A percentile compares a stretch with the other conserved stretches of the same genome.
Conservation (phyloP, 441 rosid species). For the Hura crepitans region DNA sequence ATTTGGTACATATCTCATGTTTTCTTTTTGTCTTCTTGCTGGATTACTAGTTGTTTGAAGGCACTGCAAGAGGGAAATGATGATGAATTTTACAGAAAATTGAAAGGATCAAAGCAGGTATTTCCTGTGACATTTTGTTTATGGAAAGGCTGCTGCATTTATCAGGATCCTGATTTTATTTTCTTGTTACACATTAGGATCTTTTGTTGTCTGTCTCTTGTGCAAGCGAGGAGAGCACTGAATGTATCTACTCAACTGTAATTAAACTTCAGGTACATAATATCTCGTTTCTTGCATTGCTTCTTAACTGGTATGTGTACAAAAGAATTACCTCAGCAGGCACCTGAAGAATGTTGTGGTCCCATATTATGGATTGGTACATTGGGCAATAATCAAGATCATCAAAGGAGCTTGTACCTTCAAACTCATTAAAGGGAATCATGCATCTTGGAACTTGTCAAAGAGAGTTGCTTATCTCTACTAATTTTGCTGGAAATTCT, state of each 20-base stretch:
- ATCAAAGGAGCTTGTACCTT: no score
- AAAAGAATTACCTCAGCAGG: no score
- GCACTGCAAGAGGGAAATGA: conserved; percentile 83
- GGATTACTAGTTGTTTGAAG: conserved; percentile 67
- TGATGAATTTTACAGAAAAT: conserved; percentile 57
- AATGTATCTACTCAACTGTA: conserved; percentile 70
- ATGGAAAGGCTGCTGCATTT: conserved; percentile 20
- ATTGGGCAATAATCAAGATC: no score
- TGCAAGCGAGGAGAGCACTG: conserved; percentile 93
- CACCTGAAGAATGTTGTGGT: no score
- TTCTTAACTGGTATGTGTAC: no score
- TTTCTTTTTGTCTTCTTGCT: conserved; percentile 25
- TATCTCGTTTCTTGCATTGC: conserved; percentile 14
- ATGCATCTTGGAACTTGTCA: no score
- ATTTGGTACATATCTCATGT: conserved; percentile 4
- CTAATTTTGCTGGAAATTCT: no score
- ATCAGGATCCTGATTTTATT: conserved; percentile 13
- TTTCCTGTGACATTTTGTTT: conserved; percentile 18
- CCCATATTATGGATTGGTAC: no score
- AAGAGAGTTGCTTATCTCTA: no score
- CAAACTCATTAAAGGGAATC: no score
- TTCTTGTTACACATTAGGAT: conserved; percentile 43
- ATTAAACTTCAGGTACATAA: conserved; percentile 78
- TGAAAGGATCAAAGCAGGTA: conserved; percentile 77
- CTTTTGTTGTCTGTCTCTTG: conserved; percentile 69